phyloP scores from a whole-genome alignment of 495 filamentous ascomycete species.

The Neohortaea acidophila region DNA sequence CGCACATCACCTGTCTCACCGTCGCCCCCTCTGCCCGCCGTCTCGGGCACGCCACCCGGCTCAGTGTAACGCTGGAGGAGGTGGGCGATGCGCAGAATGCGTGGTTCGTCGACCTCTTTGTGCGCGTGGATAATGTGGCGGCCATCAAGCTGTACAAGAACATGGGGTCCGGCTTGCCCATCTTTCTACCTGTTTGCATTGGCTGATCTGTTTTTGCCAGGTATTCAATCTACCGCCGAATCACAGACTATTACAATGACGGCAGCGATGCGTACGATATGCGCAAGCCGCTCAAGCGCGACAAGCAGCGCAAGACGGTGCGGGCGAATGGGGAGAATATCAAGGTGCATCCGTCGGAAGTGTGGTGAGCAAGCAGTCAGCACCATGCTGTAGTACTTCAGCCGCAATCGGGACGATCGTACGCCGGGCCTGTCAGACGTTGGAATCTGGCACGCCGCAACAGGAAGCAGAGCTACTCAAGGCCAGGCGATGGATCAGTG shows the following conservation, averaged over 20 bases:
- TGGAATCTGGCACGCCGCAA: too few relatives aligned
- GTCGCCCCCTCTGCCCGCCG: slow-evolving; percentile 76
- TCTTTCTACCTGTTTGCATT: background rate
- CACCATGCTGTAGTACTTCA: too few relatives aligned
- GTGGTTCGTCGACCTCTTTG: slow-evolving; percentile 94
- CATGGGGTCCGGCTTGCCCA: slow-evolving; percentile 52
- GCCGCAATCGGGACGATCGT: too few relatives aligned
- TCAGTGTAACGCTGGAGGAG: slow-evolving; percentile 64
- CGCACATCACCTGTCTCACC: slow-evolving; percentile 91
- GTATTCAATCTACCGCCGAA: slow-evolving; percentile 68
- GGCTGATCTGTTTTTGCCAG: slow-evolving; percentile 19
- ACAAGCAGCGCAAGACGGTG: slow-evolving; percentile 61
- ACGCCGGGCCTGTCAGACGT: too few relatives aligned
- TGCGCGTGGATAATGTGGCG: slow-evolving; percentile 70
- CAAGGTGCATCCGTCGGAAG: slow-evolving; percentile 66
- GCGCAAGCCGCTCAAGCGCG: slow-evolving; percentile 78
- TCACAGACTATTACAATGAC: slow-evolving; percentile 83
- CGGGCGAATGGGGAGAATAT: slow-evolving; percentile 70
- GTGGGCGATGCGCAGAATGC: slow-evolving; percentile 64
- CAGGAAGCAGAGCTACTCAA: too few relatives aligned
- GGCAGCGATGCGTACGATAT: slow-evolving; percentile 93
- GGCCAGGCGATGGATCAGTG: too few relatives aligned
- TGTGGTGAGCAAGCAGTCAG: too few relatives aligned
- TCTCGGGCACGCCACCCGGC: slow-evolving; percentile 64
- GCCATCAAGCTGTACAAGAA: slow-evolving; percentile 77